Evolutionary conservation across 371 early-diverging fungal species (phyloP), one percentile per base, ranked within the genome.

Genomic region (Syncephalastrum monosporum): DNA sequence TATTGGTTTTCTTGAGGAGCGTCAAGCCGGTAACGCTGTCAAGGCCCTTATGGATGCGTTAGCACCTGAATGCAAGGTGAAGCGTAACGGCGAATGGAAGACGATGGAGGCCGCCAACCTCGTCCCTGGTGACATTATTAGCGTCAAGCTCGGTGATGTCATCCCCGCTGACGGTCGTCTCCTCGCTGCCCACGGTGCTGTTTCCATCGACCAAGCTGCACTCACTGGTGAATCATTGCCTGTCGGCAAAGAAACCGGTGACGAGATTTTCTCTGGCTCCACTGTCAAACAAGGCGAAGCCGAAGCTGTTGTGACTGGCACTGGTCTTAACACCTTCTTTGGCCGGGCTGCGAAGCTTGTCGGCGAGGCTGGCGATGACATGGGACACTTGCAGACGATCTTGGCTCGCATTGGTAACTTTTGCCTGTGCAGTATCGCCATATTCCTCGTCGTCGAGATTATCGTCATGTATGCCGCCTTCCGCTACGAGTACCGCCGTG

Each of bases 261-360:
- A 88, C 55, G 85, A 87, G 67, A 77, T 91, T 46, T 86, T 86
- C 64, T 93, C 93, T 53, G 82, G 83, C 50, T 84, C 89, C 15
- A 92, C 94, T 19, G 94, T 95, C 59, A 93, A 94, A 79, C 94
- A 94, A 73, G 96, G 96, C 59, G 92, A 94, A 73, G 93, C 92
- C 45, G 83, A 82, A 65, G 95, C 93, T 42, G 79, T 95, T 17
- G 92, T 95, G 48, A 91, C 92, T 46, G 84, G 83, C 59, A 95
- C 94, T 46, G 95, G 95, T 49, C 60, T 82, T 59, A 86, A 88
- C 72, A 96, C 96, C 27, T 93, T 91, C 77, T 91, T 96, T 63
- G 97, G 96, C 56, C 88, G 87, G 64, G 94, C 95, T 55, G 93
- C 92, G 64, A 81, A 85, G 66, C 83, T 90, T 12, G 93, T 95